Evolutionary conservation across 176 grass and related monocot species (phyloP).

Genomic region (Coix lacrymajobi): DNA sequence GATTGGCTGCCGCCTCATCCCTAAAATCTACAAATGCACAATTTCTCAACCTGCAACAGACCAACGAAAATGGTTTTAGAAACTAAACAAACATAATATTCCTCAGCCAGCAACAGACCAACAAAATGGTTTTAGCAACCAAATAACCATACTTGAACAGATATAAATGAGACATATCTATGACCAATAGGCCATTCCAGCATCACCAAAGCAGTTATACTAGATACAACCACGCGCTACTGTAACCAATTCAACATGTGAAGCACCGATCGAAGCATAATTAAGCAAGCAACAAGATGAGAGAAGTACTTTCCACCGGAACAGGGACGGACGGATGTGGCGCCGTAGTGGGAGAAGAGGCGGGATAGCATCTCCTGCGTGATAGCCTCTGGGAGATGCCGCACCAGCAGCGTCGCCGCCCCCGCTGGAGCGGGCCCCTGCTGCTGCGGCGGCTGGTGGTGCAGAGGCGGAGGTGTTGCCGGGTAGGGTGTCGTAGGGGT

Average conservation of each 20-base stretch:
- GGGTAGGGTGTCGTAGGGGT: background rate
- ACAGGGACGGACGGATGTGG: constrained; percentile 65
- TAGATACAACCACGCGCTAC: background rate
- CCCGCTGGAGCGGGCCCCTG: background rate
- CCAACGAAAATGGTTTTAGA: background rate
- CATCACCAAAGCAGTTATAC: background rate
- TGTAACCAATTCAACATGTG: background rate
- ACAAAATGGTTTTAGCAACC: background rate
- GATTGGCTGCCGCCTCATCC: constrained; percentile 59
- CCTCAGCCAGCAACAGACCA: constrained; percentile 43
- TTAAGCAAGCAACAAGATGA: background rate
- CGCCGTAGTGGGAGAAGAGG: constrained; percentile 92
- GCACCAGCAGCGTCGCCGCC: constrained; percentile 69
- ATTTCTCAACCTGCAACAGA: constrained; percentile 64
- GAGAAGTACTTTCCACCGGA: constrained; percentile 60
- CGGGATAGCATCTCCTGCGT: constrained; percentile 68
- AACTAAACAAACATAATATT: constrained; percentile 4
- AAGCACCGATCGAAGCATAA: background rate
- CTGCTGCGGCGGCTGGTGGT: background rate
- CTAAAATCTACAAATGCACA: constrained; percentile 94
- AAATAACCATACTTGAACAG: background rate
- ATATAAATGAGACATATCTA: background rate
- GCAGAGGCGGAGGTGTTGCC: background rate
- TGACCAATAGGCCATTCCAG: background rate
- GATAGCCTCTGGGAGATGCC: constrained; percentile 84